Evolutionary conservation across 768 basidiomycete genomes (phyloP).

Genomic region (Cyclocybe cylindracea): DNA sequence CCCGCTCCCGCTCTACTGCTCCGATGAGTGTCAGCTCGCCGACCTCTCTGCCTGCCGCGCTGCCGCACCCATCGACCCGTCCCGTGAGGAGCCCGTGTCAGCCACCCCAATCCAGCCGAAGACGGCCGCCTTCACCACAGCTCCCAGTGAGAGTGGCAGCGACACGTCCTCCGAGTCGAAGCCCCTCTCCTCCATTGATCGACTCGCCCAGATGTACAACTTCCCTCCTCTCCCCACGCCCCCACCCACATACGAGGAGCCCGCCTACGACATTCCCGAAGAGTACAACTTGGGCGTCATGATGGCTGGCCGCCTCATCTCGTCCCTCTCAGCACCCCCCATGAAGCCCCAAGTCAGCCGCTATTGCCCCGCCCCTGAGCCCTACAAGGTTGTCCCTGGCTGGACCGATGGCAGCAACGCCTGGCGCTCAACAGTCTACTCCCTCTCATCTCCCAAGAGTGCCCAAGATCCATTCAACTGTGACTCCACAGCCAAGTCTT

Average conservation of each 20-base stretch:
- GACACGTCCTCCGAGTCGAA: slow-evolving; percentile 22
- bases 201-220: slow-evolving; percentile 36
- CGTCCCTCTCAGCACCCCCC: slow-evolving; percentile 40
- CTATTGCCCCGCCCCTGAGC: slow-evolving; percentile 30
- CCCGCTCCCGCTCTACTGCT: slow-evolving; percentile 84
- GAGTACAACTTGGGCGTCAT: slow-evolving; percentile 64
- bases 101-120: slow-evolving; percentile 29
- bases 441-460: slow-evolving; percentile 43
- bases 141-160: slow-evolving; percentile 7
- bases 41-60: slow-evolving; percentile 50
- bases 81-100: slow-evolving; percentile 29
- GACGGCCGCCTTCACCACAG: slow-evolving; percentile 31
- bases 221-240: slow-evolving; percentile 59
- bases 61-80: slow-evolving; percentile 46
- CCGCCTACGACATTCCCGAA: slow-evolving; percentile 27
- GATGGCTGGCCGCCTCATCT: slow-evolving; percentile 66
- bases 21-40: slow-evolving; percentile 67
- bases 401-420: slow-evolving; percentile 70
- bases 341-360: slow-evolving; percentile 36
- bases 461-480: slow-evolving; percentile 30
- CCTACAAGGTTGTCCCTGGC: slow-evolving; percentile 53
- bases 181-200: slow-evolving; percentile 30
- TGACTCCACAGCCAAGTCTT: slow-evolving; percentile 32
- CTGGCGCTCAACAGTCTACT: slow-evolving; percentile 69
- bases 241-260: slow-evolving; percentile 39